Conservation (phyloP, 2,329 filamentous ascomycete species). For the Dendrostoma leiphaemia region DNA sequence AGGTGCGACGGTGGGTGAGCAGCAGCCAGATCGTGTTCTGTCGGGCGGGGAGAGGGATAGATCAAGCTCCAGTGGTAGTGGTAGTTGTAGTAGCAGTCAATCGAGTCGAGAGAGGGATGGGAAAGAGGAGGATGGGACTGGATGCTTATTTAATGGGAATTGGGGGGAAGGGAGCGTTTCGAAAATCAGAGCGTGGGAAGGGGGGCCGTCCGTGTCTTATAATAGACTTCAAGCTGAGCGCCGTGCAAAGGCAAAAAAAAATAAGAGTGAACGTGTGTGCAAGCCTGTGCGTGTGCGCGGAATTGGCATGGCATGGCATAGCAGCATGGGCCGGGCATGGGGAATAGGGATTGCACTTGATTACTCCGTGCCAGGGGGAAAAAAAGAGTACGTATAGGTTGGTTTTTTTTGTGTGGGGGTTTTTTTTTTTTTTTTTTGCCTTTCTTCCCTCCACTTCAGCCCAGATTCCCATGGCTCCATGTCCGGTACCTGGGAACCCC, state of each 20-base stretch:
- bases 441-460: background rate
- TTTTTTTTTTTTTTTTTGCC: background rate
- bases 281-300: constrained; percentile 2
- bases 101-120: constrained; percentile 11
- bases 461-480: background rate
- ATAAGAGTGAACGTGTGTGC: background rate
- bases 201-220: constrained; percentile 22
- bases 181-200: constrained; percentile 19
- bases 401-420: background rate
- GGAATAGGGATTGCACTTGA: background rate
- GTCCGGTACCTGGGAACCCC: background rate
- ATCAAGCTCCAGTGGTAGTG: background rate
- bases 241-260: constrained; percentile 5
- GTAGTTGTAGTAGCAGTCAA: background rate
- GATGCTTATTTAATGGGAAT: constrained; percentile 15
- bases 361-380: constrained; percentile 7
- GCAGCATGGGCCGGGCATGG: background rate
- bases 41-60: background rate
- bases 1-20: background rate
- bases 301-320: constrained; percentile 1
- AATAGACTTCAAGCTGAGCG: constrained; percentile 20
- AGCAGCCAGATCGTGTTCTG: background rate
- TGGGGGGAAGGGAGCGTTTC: constrained; percentile 19
- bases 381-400: constrained; percentile 1
- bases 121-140: constrained; percentile 4